Conservation (phyloP, 78 protist genomes). For the Planoprotostelium fungivorum region DNA sequence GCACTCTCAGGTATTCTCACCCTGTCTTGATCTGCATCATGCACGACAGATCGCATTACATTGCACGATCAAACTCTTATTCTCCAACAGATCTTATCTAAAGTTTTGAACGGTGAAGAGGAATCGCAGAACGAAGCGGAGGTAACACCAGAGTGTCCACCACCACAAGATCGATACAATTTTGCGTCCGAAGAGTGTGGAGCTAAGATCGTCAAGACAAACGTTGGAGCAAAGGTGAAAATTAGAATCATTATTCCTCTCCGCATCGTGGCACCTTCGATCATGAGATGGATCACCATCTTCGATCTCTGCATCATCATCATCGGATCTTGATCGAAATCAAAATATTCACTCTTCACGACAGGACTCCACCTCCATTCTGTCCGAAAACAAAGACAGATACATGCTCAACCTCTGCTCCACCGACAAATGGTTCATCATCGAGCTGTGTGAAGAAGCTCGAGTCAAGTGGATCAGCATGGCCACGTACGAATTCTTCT, state of each 20-base stretch:
- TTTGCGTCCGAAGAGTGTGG: constrained; percentile 67
- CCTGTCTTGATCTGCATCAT: no score
- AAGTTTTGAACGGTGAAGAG: neutral
- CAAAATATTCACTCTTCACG: no score
- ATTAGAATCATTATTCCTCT: no score
- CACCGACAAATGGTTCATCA: constrained; percentile 43
- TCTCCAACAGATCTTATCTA: neutral
- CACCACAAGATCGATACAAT: constrained; percentile 45
- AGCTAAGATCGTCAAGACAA: constrained; percentile 46
- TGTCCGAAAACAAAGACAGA: constrained; percentile 41
- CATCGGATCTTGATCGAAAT: no score
- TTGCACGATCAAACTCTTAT: neutral
- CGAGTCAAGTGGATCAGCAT: constrained; percentile 44
- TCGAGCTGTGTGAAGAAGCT: constrained; percentile 67
- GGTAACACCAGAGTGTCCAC: neutral
- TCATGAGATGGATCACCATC: neutral
- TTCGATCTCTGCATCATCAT: neutral
- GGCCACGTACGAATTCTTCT: constrained; percentile 67
- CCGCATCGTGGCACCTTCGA: neutral
- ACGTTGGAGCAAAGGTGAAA: constrained; percentile 37
- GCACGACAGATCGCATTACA: no score
- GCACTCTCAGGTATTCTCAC: neutral
- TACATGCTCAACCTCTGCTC: constrained; percentile 50
- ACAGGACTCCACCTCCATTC: constrained; percentile 29
- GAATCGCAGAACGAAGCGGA: neutral